These are phyloP conservation scores for Cystofilobasidium ferigula DNA, from an alignment of 768 basidiomycete genomes.

Conservation along the genomic window DNA sequence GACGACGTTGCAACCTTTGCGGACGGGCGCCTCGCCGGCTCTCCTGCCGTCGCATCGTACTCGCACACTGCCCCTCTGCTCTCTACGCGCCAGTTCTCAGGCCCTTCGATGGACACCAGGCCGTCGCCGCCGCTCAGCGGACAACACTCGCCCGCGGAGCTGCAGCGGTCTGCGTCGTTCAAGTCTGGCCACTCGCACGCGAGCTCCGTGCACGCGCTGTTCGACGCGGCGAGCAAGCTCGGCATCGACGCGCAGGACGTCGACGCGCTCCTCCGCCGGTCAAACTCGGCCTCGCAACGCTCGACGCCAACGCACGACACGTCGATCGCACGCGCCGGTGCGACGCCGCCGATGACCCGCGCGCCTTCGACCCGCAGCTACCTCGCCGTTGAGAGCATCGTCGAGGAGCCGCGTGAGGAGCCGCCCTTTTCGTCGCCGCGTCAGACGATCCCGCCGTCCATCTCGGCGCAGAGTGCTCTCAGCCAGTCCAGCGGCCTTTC, in stretches of 20 bases:
- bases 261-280: conserved; percentile 2
- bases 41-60: background rate
- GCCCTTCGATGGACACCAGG: background rate
- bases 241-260: conserved; percentile 19
- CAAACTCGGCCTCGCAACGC: background rate
- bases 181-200: conserved; percentile 1
- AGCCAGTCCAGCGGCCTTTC: background rate
- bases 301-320: conserved; percentile 7
- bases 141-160: background rate
- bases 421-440: background rate
- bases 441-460: background rate
- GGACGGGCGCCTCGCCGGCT: background rate
- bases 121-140: background rate
- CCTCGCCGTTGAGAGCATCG: background rate
- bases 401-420: background rate
- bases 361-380: background rate
- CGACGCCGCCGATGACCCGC: conserved; percentile 2
- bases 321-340: background rate
- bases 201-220: conserved; percentile 10
- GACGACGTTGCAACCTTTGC: background rate
- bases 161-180: background rate
- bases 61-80: background rate
- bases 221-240: conserved; percentile 13
- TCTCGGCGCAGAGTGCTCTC: conserved; percentile 8
- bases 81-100: background rate